Conservation (phyloP, 495 filamentous ascomycete genomes). For the Penicillium dipodomyicola region DNA sequence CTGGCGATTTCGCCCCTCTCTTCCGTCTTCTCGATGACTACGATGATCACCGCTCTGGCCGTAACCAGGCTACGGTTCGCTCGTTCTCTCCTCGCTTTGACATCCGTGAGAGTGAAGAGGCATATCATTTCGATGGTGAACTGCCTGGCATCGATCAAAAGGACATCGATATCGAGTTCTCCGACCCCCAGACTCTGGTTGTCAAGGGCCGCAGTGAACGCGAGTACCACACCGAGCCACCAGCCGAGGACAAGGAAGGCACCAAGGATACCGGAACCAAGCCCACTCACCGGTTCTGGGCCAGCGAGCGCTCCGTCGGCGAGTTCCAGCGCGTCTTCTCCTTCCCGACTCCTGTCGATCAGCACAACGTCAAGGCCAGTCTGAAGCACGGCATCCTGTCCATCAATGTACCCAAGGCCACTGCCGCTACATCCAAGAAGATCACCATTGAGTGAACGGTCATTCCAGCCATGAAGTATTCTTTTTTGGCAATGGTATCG, state of each 20-base stretch:
- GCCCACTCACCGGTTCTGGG: constrained; percentile 66
- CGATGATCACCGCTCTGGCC: constrained; percentile 38
- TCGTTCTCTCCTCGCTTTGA: constrained; percentile 79
- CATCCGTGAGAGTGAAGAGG: constrained; percentile 64
- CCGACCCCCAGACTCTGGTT: constrained; percentile 72
- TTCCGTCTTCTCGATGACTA: constrained; percentile 50
- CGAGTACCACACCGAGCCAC: constrained; percentile 48
- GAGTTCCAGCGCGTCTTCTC: constrained; percentile 79
- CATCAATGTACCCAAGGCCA: constrained; percentile 78
- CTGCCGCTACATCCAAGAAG: constrained; percentile 49
- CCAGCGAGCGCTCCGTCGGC: constrained; percentile 77
- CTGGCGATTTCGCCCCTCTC: constrained; percentile 41
- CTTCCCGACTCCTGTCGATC: constrained; percentile 75
- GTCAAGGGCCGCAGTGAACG: constrained; percentile 64
- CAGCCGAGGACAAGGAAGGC: constrained; percentile 49
- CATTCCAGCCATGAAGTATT: background rate
- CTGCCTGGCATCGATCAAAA: constrained; percentile 80
- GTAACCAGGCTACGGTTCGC: constrained; percentile 23
- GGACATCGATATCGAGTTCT: constrained; percentile 81
- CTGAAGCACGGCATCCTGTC: constrained; percentile 77
- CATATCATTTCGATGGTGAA: constrained; percentile 87
- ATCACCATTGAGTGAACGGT: constrained; percentile 58
- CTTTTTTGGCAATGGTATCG: background rate
- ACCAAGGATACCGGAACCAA: constrained; percentile 27
- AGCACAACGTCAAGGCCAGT: constrained; percentile 72